A percentile compares a stretch with the other conserved stretches of the same genome.
Evolutionary conservation across 805 yeast species (phyloP).

Genomic region (Candida adriatica): DNA sequence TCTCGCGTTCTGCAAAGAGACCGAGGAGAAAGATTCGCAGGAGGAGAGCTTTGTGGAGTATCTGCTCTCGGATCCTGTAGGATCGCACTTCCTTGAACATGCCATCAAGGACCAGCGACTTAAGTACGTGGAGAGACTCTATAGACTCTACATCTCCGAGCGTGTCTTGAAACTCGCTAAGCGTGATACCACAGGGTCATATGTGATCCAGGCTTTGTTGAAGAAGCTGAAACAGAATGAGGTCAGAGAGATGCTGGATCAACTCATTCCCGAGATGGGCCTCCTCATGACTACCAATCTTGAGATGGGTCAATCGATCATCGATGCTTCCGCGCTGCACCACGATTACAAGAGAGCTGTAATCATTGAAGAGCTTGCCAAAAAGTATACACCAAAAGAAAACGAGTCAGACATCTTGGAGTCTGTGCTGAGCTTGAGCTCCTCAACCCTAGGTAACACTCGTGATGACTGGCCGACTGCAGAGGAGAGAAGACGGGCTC

Average conservation of each 20-base stretch:
- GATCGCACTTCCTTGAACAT: constrained; percentile 83
- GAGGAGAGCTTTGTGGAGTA: constrained; percentile 83
- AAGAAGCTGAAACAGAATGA: constrained; percentile 57
- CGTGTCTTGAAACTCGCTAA: constrained; percentile 67
- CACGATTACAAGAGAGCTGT: constrained; percentile 54
- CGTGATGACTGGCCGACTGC: constrained; percentile 90
- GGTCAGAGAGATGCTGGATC: constrained; percentile 54
- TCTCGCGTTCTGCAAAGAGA: constrained; percentile 45
- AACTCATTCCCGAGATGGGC: constrained; percentile 59
- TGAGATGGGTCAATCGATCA: constrained; percentile 59
- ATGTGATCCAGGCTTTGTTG: constrained; percentile 66
- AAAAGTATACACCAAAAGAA: constrained; percentile 35
- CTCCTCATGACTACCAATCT: constrained; percentile 58
- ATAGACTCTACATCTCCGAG: constrained; percentile 62
- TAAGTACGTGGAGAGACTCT: constrained; percentile 65
- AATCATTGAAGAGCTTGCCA: constrained; percentile 43
- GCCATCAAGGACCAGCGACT: constrained; percentile 58
- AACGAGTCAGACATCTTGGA: constrained; percentile 45
- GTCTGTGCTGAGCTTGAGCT: constrained; percentile 54
- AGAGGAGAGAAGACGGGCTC: constrained; percentile 74
- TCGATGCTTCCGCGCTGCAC: constrained; percentile 57
- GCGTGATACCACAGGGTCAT: constrained; percentile 81
- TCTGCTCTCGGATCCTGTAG: constrained; percentile 80
- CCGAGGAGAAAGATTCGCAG: constrained; percentile 44
- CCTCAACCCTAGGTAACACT: constrained; percentile 75